Evolutionary conservation across 306 rosid genomes (phyloP).

Genomic region (Luffa acutangula): DNA sequence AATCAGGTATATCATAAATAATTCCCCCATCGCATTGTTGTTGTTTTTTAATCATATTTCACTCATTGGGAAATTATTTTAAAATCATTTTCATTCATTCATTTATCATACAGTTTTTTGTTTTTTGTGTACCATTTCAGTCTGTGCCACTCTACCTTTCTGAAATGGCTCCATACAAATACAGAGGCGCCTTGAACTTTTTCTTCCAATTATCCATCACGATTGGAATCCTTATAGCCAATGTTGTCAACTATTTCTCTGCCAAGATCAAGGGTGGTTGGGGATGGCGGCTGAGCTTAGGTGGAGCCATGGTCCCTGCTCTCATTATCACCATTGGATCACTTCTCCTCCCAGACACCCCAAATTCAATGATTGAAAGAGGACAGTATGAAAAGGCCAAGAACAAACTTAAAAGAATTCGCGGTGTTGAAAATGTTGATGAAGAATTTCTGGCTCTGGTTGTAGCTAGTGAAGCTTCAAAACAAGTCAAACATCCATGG

Average conservation of each 20-base stretch:
- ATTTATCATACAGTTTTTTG: too few relatives aligned
- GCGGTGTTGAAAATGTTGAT: slow-evolving; percentile 51
- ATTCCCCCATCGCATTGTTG: too few relatives aligned
- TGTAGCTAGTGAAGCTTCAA: slow-evolving; percentile 51
- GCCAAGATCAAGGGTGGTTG: slow-evolving; percentile 83
- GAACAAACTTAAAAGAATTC: slow-evolving; percentile 30
- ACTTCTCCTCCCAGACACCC: slow-evolving; percentile 69
- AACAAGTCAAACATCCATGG: slow-evolving; percentile 65
- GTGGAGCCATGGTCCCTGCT: slow-evolving; percentile 87
- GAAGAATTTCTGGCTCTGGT: slow-evolving; percentile 70
- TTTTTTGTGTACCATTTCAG: slow-evolving; percentile 24
- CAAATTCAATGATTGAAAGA: slow-evolving; percentile 82
- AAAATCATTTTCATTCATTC: too few relatives aligned
- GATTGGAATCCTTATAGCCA: slow-evolving; percentile 70
- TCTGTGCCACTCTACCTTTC: slow-evolving; percentile 86
- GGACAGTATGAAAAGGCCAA: slow-evolving; percentile 48
- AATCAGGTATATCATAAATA: slow-evolving; percentile 47
- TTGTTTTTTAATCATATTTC: too few relatives aligned
- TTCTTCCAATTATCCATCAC: slow-evolving; percentile 81
- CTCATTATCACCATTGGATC: slow-evolving; percentile 58
- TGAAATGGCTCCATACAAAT: slow-evolving; percentile 87
- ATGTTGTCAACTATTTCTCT: slow-evolving; percentile 70
- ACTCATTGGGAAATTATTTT: too few relatives aligned
- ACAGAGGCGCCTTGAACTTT: slow-evolving; percentile 75
- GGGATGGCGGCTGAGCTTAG: slow-evolving; percentile 96